Evolutionary conservation across 352 stramenopile species (phyloP).

Genomic region (Globisporangium cylindrosporum): DNA sequence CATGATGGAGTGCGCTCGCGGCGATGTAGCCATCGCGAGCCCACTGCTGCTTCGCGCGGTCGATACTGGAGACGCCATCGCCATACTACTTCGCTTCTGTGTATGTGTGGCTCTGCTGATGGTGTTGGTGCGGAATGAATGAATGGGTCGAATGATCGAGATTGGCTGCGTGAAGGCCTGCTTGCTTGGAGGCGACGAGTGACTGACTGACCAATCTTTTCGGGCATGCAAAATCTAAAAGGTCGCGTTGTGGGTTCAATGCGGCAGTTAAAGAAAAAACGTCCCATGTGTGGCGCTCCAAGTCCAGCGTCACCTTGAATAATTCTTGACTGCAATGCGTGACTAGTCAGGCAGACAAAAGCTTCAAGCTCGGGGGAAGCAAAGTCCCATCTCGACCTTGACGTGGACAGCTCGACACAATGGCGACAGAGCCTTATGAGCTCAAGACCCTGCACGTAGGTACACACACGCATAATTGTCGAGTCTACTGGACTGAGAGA

Average conservation of each 20-base stretch:
- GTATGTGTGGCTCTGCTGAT: background rate
- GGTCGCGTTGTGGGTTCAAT: background rate
- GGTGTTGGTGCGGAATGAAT: background rate
- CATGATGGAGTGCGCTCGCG: background rate
- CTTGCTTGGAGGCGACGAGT: background rate
- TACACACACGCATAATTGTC: background rate
- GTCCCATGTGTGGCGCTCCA: background rate
- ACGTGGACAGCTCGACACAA: background rate
- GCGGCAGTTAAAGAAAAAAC: background rate
- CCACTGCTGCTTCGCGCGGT: background rate
- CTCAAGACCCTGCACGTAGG: constrained; percentile 20
- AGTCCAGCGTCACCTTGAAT: background rate
- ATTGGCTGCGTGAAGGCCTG: background rate
- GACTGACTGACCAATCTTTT: background rate
- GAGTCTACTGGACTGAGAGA: background rate
- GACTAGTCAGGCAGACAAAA: background rate
- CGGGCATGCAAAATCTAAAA: background rate
- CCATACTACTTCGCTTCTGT: background rate
- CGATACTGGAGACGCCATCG: background rate
- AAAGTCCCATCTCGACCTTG: background rate
- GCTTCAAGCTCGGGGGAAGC: background rate
- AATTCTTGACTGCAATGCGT: background rate
- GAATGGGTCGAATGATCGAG: background rate
- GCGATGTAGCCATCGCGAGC: background rate
- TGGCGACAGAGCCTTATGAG: constrained; percentile 13